Conservation (phyloP, 2,329 filamentous ascomycete species). For the Colletotrichum sp. region DNA sequence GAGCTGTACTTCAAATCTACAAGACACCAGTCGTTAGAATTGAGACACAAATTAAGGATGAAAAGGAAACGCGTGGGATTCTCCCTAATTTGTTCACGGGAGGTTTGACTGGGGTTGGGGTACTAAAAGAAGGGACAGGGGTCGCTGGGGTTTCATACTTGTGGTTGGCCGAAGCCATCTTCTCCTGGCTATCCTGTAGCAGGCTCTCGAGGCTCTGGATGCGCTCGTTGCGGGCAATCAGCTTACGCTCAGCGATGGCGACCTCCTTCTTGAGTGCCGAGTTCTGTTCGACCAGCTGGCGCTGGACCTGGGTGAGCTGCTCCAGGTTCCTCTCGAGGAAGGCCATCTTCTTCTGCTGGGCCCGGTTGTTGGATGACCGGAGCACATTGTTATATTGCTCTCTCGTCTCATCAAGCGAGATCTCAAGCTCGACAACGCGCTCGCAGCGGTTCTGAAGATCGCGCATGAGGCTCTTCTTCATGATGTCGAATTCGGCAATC, state of each 20-base stretch:
- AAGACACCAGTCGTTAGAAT: slow-evolving; percentile 3
- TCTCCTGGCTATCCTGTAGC: slow-evolving; percentile 97
- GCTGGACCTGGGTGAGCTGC: slow-evolving; percentile 95
- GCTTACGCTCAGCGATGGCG: slow-evolving; percentile 95
- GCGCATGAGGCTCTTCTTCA: slow-evolving; percentile 99
- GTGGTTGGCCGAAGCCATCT: slow-evolving; percentile 95
- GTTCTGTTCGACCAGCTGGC: slow-evolving; percentile 98
- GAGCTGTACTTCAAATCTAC: slow-evolving; percentile 95
- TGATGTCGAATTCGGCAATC: slow-evolving; percentile 97
- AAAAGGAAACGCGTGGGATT: neutral
- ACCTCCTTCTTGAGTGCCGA: slow-evolving; percentile 98
- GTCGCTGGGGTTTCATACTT: slow-evolving; percentile 61
- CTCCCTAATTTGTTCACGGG: neutral
- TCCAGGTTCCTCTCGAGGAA: slow-evolving; percentile 98
- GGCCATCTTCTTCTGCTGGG: slow-evolving; percentile 99
- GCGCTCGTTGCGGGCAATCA: slow-evolving; percentile 95
- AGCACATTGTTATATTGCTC: slow-evolving; percentile 99
- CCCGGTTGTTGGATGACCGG: slow-evolving; percentile 94
- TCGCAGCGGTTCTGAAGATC: slow-evolving; percentile 98
- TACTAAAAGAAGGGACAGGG: neutral
- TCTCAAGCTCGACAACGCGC: slow-evolving; percentile 96
- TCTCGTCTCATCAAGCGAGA: slow-evolving; percentile 93
- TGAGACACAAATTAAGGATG: neutral
- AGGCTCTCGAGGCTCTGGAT: slow-evolving; percentile 93
- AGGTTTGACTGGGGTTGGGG: neutral